Evolutionary conservation across 768 basidiomycete species (phyloP), one percentile per base, ranked within the genome.

Genomic region (Hygrophoropsis aurantiaca): DNA sequence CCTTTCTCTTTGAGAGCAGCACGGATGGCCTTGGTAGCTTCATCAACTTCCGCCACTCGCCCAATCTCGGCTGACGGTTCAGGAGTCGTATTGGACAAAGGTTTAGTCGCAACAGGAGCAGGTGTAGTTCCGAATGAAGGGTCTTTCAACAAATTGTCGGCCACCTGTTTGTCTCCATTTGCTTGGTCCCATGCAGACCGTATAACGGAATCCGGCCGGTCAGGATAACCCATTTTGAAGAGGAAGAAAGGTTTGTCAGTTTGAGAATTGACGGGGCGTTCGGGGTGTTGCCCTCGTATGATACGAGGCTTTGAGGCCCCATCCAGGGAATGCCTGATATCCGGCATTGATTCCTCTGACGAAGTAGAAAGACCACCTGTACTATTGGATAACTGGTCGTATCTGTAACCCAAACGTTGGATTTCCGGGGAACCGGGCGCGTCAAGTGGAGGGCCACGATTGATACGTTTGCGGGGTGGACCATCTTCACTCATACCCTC

Each of bases 401-500:
- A 75, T 49, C 74, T 72, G 49, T 78, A 77, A 16, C 74, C 80
- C 16, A 73, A 65, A 41, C 75, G 74, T 46, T 76, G 74, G 32
- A 85, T 71, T 30, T 77, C 79, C 11, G 87, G 86, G 15, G 87
- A 85, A 30, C 68, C 73, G 35, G 81, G 80, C 11, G 51, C 35
- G 59, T 72, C 68, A 35, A 66, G 49, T 20, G 69, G 64, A 41
- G 67, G 64, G 23, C 82, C 83, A 50, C 71, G 73, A 60, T 88
- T 83, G 33, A 80, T 58, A 55, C 81, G 81, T 70, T 90, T 90
- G 49, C 82, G 81, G 41, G 87, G 87, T 32, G 82, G 85, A 11
- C 80, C 85, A 13, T 79, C 79, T 18, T 82, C 79, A 49, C 46
- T 59, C 35, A 58, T 50, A 44, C 57, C 67, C 30, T 78, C 75